A percentile compares a stretch with the other conserved stretches of the same genome.
These are phyloP conservation scores for Geotrichum bryndzae DNA, from an alignment of 1,139 yeast species.

Conservation along the genomic window DNA sequence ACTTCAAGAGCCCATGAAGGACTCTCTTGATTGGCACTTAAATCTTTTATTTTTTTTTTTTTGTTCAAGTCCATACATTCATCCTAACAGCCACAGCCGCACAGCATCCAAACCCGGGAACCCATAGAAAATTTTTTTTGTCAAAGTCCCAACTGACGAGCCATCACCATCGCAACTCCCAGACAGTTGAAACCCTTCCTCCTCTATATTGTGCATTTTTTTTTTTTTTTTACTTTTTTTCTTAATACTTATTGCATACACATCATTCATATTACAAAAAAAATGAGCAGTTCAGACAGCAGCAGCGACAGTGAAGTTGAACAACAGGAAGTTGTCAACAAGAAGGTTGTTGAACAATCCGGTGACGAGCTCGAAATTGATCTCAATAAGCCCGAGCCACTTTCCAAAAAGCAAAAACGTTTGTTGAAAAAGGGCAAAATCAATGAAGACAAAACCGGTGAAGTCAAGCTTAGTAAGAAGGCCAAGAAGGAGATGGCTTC, in stretches of 20 bases:
- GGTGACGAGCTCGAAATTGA: constrained; percentile 69
- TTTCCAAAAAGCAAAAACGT: constrained; percentile 89
- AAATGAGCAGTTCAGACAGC: constrained; percentile 5
- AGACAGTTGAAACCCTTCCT: background rate
- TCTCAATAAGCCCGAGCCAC: constrained; percentile 67
- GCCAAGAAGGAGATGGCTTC: constrained; percentile 17
- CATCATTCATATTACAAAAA: background rate
- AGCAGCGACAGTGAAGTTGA: constrained; percentile 10
- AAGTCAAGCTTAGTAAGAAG: constrained; percentile 22
- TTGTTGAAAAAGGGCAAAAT: constrained; percentile 56
- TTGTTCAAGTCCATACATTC: no score
- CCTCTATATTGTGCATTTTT: background rate
- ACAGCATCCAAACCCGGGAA: background rate
- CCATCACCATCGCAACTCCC: background rate
- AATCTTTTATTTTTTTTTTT: no score
- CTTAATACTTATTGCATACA: background rate
- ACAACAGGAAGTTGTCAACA: constrained; percentile 1
- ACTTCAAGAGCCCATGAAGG: no score
- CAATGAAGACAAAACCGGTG: constrained; percentile 31
- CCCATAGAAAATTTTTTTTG: background rate
- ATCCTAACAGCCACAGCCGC: background rate
- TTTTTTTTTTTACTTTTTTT: no score
- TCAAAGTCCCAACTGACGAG: background rate
- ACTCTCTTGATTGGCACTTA: no score
- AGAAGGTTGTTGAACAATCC: constrained; percentile 9